Evolutionary conservation across 306 rosid species (phyloP).

Genomic region (Arachis stenosperma): DNA sequence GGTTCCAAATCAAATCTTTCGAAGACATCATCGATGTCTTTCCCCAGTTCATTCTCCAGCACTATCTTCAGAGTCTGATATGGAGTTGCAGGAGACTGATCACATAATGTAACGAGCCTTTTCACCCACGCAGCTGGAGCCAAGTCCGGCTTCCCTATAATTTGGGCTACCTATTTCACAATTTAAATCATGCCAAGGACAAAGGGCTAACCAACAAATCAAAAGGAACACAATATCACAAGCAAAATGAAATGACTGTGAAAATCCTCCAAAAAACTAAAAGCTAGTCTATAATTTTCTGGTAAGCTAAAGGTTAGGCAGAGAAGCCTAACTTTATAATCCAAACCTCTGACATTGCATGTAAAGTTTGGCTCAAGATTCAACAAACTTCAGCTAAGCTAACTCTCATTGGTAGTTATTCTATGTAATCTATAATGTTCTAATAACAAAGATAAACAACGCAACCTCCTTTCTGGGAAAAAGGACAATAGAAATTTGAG

Average conservation of each 20-base stretch:
- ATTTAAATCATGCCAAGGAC: conserved; percentile 35
- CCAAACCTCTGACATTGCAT: no score
- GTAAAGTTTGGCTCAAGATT: no score
- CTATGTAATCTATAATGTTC: not conserved
- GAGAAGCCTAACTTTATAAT: no score
- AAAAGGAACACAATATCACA: conserved; percentile 12
- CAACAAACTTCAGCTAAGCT: no score
- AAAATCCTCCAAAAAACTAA: not conserved
- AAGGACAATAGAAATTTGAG: not conserved
- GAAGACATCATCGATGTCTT: conserved; percentile 62
- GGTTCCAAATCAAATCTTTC: conserved; percentile 75
- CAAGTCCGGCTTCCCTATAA: conserved; percentile 98
- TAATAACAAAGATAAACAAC: not conserved
- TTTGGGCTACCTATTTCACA: conserved; percentile 79
- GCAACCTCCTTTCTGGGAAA: not conserved
- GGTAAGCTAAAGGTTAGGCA: no score
- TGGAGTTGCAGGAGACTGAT: conserved; percentile 88
- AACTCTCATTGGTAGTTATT: no score
- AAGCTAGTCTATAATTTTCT: not conserved
- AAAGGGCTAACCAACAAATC: conserved; percentile 17
- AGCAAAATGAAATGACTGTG: not conserved
- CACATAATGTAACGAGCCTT: conserved; percentile 88
- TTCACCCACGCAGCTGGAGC: conserved; percentile 97
- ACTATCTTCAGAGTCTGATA: conserved; percentile 62
- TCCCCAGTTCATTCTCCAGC: conserved; percentile 77